These are phyloP conservation scores for Leccinum solheimii DNA, from an alignment of 1,284 basidiomycete species.

Conservation along the genomic window DNA sequence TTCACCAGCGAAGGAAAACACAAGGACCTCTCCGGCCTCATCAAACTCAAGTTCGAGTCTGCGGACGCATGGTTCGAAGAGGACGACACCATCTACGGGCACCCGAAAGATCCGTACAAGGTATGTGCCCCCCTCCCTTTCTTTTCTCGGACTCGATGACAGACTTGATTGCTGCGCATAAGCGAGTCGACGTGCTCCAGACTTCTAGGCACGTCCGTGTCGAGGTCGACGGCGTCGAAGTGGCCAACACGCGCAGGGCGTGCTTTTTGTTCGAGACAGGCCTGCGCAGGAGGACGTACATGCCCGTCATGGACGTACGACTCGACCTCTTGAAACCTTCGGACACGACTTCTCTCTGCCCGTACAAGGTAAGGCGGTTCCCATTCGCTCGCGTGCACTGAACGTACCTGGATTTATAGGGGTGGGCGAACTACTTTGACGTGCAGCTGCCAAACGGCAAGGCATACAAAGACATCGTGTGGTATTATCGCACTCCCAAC, in stretches of 20 bases:
- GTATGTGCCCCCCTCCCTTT: constrained; percentile 30
- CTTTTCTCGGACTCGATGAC: neutral
- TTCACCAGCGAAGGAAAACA: constrained; percentile 33
- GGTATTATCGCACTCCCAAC: constrained; percentile 60
- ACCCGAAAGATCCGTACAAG: constrained; percentile 71
- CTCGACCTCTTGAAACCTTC: constrained; percentile 53
- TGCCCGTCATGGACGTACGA: constrained; percentile 56
- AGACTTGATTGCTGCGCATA: neutral
- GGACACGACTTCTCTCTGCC: constrained; percentile 49
- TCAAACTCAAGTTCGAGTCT: constrained; percentile 49
- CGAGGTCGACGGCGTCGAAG: constrained; percentile 59
- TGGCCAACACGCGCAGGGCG: constrained; percentile 58
- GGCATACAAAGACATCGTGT: constrained; percentile 51
- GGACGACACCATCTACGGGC: constrained; percentile 58
- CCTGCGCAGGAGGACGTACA: constrained; percentile 58
- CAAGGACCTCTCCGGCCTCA: constrained; percentile 46
- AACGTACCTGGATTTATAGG: constrained; percentile 38
- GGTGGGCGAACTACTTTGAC: constrained; percentile 59
- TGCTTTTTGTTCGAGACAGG: constrained; percentile 59
- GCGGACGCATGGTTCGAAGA: constrained; percentile 70
- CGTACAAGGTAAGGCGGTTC: constrained; percentile 55
- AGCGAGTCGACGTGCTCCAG: constrained; percentile 61
- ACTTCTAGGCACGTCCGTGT: constrained; percentile 62
- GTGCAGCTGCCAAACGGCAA: constrained; percentile 48
- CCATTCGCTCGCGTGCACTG: neutral